Percentiles rank a stretch among this genome's conserved stretches.
phyloP scores from a whole-genome alignment of 352 stramenopile genomes.

The Phytophthora kernoviae region DNA sequence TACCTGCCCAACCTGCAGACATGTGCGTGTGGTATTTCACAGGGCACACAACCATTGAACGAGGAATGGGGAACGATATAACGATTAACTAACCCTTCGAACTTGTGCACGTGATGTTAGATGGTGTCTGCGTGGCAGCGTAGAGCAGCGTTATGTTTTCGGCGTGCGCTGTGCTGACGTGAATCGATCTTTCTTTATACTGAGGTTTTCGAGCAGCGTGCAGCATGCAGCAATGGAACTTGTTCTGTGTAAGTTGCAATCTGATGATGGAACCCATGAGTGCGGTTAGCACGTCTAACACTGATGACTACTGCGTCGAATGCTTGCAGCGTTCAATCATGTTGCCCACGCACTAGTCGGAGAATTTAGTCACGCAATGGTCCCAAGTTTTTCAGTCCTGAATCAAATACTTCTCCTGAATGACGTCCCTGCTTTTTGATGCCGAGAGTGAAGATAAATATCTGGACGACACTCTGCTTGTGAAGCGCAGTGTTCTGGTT shows the following conservation, averaged over 20 bases:
- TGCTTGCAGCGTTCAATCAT: slow-evolving; percentile 48
- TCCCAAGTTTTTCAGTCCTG: slow-evolving; percentile 4
- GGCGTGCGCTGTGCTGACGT: slow-evolving; percentile 51
- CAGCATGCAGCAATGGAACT: slow-evolving; percentile 41
- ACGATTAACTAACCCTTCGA: too few relatives aligned
- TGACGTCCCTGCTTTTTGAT: slow-evolving; percentile 26
- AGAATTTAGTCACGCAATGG: slow-evolving; percentile 24
- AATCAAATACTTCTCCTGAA: slow-evolving; percentile 51
- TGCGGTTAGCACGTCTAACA: slow-evolving; percentile 5
- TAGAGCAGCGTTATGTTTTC: slow-evolving; percentile 31
- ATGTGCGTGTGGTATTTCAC: slow-evolving; percentile 44
- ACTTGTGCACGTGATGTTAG: slow-evolving; percentile 6
- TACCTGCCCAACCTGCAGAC: slow-evolving; percentile 37
- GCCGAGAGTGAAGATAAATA: slow-evolving; percentile 5
- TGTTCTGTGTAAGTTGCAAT: slow-evolving; percentile 41
- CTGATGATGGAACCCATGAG: not conserved
- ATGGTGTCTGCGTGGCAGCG: slow-evolving; percentile 24
- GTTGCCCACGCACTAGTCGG: slow-evolving; percentile 45
- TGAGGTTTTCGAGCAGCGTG: slow-evolving; percentile 44
- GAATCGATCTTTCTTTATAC: slow-evolving; percentile 54
- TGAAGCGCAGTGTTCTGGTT: slow-evolving; percentile 57
- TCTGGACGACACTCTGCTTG: slow-evolving; percentile 26
- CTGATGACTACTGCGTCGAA: slow-evolving; percentile 3
- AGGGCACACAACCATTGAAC: not conserved
- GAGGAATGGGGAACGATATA: not conserved